Percentiles rank a stretch among this genome's conserved stretches.
phyloP scores from a whole-genome alignment of 768 basidiomycete species.

The Rubroboletus satanas region DNA sequence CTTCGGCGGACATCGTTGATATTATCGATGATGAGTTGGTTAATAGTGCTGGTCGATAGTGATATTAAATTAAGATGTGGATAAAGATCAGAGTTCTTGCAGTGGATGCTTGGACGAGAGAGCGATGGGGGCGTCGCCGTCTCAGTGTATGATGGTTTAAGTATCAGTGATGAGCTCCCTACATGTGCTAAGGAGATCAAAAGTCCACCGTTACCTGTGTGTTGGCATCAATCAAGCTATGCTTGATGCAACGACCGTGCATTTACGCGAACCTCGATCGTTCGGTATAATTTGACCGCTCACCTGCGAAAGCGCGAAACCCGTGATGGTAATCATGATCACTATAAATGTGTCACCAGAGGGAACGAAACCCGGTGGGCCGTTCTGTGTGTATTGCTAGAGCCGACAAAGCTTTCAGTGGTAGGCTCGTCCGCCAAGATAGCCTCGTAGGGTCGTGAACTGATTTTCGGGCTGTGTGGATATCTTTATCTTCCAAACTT shows the following conservation, averaged over 20 bases:
- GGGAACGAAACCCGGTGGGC: neutral
- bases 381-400: neutral
- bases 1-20: constrained; percentile 26
- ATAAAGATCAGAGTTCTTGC: neutral
- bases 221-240: constrained; percentile 10
- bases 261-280: neutral
- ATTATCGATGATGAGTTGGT: constrained; percentile 2
- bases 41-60: neutral
- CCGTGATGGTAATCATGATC: neutral
- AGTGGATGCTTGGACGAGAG: neutral
- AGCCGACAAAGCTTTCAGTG: no score
- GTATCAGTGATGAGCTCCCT: neutral
- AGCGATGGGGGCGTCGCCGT: neutral
- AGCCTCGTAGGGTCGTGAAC: neutral
- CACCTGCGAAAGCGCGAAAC: neutral
- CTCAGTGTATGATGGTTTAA: neutral
- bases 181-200: neutral
- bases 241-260: neutral
- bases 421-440: neutral
- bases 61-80: neutral
- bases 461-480: neutral
- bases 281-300: neutral
- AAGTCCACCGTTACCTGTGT: neutral
- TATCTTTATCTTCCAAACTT: neutral
- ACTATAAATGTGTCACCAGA: neutral